Evolutionary conservation across 1,284 basidiomycete species (phyloP), one percentile per base, ranked within the genome.

Genomic region (Inonotus hispidus): DNA sequence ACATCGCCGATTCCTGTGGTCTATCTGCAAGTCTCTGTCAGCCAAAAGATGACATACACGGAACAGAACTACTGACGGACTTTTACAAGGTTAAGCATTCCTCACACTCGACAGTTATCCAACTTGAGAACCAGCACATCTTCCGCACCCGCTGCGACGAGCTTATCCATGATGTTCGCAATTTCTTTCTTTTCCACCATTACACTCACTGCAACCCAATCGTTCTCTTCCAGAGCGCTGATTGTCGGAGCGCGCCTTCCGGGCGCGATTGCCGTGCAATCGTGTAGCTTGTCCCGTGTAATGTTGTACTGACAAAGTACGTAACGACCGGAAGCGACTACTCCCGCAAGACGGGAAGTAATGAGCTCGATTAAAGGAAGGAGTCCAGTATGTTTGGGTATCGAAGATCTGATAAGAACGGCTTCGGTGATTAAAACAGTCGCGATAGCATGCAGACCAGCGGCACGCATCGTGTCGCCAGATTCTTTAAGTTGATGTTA

Each of bases 391-490:
- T 93, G 86, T 66, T 88, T 88, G 0, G 85, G 83, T 7, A 76
- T 79, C 58, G 76, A 78, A 1, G 95, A 92, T 63, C 87, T 89
- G 79, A 99, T 98, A 50, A 99, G 84, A 58, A 98, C 93, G 2
- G 96, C 96, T 76, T 99, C 92, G 0, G 94, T 92, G 50, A 85
- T 74, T 60, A 98, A 83, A 14, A 99, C 75, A 1, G 93, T 96
- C 49, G 88, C 90, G 70, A 99, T 97, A 35, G 95, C 86, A 73
- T 93, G 92, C 58, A 99, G 80, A 53, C 96, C 96, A 1, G 95
- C 96, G 25, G 96, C 97, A 46, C 96, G 93, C 97, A 99, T 99
- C 1, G 96, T 99, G 70, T 99, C 97, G 32, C 96, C 96, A n/a
- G 93, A 97, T 75, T 99, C 96, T 93, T 72, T 29, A 47, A 47